Percentiles rank a stretch among this genome's conserved stretches.
Conservation (phyloP, 257 asterid genomes). For the Galeopsis tetrahit region DNA sequence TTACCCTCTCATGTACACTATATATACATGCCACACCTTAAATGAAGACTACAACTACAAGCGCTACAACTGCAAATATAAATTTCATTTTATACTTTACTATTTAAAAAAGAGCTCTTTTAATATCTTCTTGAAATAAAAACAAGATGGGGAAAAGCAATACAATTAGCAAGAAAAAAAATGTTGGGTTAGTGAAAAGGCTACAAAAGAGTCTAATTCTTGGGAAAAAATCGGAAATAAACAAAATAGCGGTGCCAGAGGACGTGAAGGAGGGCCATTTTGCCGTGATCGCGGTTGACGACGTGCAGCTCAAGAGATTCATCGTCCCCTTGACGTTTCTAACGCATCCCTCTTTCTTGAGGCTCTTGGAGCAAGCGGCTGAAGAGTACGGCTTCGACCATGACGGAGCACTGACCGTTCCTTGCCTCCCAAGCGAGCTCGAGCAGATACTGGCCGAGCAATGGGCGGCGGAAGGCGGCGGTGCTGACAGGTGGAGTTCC, state of each 20-base stretch:
- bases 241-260: conserved; percentile 44
- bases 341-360: conserved; percentile 59
- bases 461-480: conserved; percentile 29
- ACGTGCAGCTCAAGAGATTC: conserved; percentile 56
- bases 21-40: conserved; percentile 13
- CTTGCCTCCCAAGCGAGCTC: conserved; percentile 51
- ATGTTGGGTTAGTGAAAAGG: conserved; percentile 50
- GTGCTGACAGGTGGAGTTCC: conserved; percentile 31
- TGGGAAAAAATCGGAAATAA: conserved; percentile 42
- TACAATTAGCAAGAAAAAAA: conserved; percentile 30
- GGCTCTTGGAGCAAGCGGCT: conserved; percentile 68
- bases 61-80: background rate
- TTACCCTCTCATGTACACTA: conserved; percentile 3
- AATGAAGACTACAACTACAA: background rate
- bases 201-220: conserved; percentile 51
- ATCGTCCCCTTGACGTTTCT: conserved; percentile 64
- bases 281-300: conserved; percentile 44
- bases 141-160: conserved; percentile 34
- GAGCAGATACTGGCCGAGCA: conserved; percentile 43
- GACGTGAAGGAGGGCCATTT: conserved; percentile 59
- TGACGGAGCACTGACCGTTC: conserved; percentile 66
- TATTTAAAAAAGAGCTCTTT: background rate
- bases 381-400: conserved; percentile 82
- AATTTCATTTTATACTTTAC: too few species aligned
- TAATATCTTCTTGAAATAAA: background rate